Base-by-base conservation (phyloP, 441 rosid genomes). In the Geranium incanum region DNA sequence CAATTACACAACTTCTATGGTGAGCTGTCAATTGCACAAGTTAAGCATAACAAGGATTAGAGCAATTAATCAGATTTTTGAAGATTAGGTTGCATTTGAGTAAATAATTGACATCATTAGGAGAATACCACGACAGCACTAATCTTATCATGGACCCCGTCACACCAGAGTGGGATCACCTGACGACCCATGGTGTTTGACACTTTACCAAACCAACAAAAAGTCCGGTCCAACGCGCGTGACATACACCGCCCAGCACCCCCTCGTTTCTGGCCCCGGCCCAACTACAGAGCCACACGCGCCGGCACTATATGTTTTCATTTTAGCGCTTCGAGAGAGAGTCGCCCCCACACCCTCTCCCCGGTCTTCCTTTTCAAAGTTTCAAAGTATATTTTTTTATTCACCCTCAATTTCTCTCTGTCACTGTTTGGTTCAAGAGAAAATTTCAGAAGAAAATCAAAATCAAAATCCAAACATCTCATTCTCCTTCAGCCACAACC, bases 321-420 rank as follows among this genome's bases (percentile, higher is more conserved):
- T 39, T 39, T 39, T 39, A 39, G n/a, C 57, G 57, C n/a, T 13
- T 48, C 57, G 57, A 48, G n/a, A 48, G 57, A 48, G n/a, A 48
- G 57, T 48, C 0, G 57, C n/a, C n/a, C 57, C 57, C 13, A 48
- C n/a, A 28, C 33, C 33, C 57, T 13, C 15, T 48, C 57, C 57
- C 57, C 57, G 57, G 57, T 48, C 57, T 48, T 48, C 57, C 43
- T 39, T 39, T 39, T 39, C 43, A 39, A 39, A 39, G 57, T 48
- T 48, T 48, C 57, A 48, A 48, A 48, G 13, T 9, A 4, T 48
- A 8, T 48, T 13, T 7, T 7, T 4, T 39, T 39, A 7, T 7
- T 39, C 43, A 13, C 15, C 57, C 3, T 48, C 57, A 9, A 8
- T 48, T 13, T 12, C 15, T 48, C 57, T 48, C 57, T 48, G 57